A percentile compares a stretch with the other conserved stretches of the same genome.
These are phyloP conservation scores for Holtermanniella nyarrowii DNA, from an alignment of 768 basidiomycete genomes.

Conservation along the genomic window DNA sequence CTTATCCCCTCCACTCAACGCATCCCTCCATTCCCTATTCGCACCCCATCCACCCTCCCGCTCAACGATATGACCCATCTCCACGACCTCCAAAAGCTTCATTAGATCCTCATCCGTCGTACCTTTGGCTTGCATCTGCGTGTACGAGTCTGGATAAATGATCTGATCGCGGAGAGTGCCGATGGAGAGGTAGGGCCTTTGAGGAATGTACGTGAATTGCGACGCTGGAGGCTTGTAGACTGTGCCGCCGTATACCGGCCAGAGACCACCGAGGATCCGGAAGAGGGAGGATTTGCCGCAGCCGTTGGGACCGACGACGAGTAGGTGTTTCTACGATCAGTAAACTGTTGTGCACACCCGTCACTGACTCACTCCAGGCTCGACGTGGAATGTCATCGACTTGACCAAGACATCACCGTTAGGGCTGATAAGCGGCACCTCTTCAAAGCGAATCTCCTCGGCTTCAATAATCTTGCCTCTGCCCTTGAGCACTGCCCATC, in stretches of 20 bases:
- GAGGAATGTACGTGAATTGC: constrained; percentile 89
- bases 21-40: constrained; percentile 84
- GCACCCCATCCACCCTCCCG: constrained; percentile 94
- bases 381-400: constrained; percentile 76
- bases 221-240: constrained; percentile 81
- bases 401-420: constrained; percentile 86
- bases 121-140: constrained; percentile 69
- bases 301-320: constrained; percentile 91
- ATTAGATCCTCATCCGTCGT: constrained; percentile 66
- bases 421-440: constrained; percentile 90
- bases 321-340: constrained; percentile 62
- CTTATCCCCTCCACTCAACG: constrained; percentile 87
- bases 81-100: constrained; percentile 60
- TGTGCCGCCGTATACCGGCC: constrained; percentile 75
- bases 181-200: constrained; percentile 85
- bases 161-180: constrained; percentile 93
- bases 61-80: constrained; percentile 77
- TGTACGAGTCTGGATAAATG: constrained; percentile 80
- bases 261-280: constrained; percentile 91
- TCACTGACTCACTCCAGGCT: constrained; percentile 57
- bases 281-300: constrained; percentile 66
- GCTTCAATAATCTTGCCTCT: constrained; percentile 71
- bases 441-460: constrained; percentile 73
- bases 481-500: constrained; percentile 56
- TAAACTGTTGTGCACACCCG: neutral